Base-by-base conservation (phyloP, 192 early-diverging fungal genomes). In the Gonapodya prolifera region DNA sequence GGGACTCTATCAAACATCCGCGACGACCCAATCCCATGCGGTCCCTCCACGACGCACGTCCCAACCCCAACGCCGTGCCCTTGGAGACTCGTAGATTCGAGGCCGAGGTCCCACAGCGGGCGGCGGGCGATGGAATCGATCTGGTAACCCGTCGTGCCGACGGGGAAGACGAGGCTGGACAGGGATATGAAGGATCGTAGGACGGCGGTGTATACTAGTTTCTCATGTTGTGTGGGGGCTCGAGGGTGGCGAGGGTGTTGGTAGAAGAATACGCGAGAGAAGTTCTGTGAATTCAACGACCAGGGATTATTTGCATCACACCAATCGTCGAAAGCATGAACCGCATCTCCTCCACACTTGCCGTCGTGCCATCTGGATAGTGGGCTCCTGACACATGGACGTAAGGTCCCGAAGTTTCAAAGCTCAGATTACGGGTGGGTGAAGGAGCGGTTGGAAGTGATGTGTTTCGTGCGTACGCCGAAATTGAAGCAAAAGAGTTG, bases 111-210 rank as follows among this genome's bases (percentile, higher is more conserved):
- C 75, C 75, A 75, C 36, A 75, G 36, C 33, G 75, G 34, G 34
- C 36, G 33, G n/a, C 75, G 33, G 2, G 31, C 31, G 1, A 75
- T 23, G 30, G n/a, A 30, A 1, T 75, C 75, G 36, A 75, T 69
- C 36, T 75, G 75, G 75, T 1, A 75, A n/a, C 75, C 75, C 1
- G 75, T 75, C n/a, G 75, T 75, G 36, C 75, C 75, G 1, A 29
- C 23, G 33, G 75, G 75, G 75, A 75, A 75, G n/a, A 30, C 36
- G n/a, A 75, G 33, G 0, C 34, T 75, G 36, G 33, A 34, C 33
- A n/a, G n/a, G 36, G 34, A 23, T 23, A 75, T 75, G 2, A 35
- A 69, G 36, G n/a, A 34, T 32, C 36, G 75, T 1, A 75, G 75
- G 1, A 75, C 28, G n/a, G 34, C 34, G 36, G 75, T 75, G 75